Base-by-base conservation (phyloP, 345 rosid species). In the Eucalyptus leucophloia region DNA sequence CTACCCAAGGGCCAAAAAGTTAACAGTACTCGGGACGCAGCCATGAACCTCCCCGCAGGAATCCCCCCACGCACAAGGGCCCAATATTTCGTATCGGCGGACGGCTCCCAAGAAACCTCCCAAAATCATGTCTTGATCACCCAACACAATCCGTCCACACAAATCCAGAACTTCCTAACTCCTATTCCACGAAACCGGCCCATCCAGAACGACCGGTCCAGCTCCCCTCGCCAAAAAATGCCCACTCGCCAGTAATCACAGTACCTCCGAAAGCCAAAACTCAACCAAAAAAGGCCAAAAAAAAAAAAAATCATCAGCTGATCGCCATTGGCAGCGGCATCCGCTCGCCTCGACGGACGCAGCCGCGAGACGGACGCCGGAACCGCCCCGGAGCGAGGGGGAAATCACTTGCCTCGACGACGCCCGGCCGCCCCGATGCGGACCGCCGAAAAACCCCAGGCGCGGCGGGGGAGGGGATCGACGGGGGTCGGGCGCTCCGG, bases 401-500 rank as follows among this genome's bases (percentile, higher is more conserved):
- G n/a, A 62, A 77, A 83, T 67, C 51, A 91, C 93, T 89, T 89
- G 93, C 95, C 94, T 91, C 18, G 89, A 49, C 65, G 90, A 28
- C 56, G 44, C 1, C 19, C 30, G 34, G 51, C 51, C 51, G 51
- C 51, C 7, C 51, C 51, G 7, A 49, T 14, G 51, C 1, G 49
- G 49, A 47, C 49, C 13, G 13, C 49, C 49, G 4, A 47, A 47
- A 47, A n/a, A n/a, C n/a, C n/a, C n/a, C n/a, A n/a, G 92, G 19
- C 86, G 80, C 67, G 58, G 56, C 9, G 9, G 51, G 56, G 56
- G 24, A n/a, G 7, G 82, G 72, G 86, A 80, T 32, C 81, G 44
- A 9, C 4, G 44, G 3, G 56, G 56, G 56, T 53, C 9, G 53
- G 53, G 58, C 24, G 58, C 24, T 53, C 80, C 23, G 60, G n/a